Evolutionary conservation across 768 basidiomycete genomes (phyloP).

Genomic region (Mycena galopus): DNA sequence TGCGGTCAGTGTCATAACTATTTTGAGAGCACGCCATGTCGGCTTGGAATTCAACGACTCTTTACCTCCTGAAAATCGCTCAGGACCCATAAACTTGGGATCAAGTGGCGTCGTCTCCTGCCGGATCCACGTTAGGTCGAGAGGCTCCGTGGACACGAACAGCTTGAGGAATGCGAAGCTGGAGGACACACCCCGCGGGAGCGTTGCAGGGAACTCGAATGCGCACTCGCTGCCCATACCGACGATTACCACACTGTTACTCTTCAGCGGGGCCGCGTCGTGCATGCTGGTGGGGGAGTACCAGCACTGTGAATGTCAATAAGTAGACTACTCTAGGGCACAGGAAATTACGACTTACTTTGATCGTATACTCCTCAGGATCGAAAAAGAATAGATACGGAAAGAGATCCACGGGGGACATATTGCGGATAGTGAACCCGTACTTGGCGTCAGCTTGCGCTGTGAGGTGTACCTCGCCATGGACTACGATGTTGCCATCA

Average conservation of each 20-base stretch:
- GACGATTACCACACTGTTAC: not conserved
- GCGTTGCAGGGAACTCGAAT: not conserved
- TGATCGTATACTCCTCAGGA: not conserved
- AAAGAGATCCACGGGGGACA: not conserved
- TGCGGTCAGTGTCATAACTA: no score
- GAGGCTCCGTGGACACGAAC: not conserved
- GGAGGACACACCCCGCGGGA: not conserved
- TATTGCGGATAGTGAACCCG: conserved; percentile 12
- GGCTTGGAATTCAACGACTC: no score
- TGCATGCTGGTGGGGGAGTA: not conserved
- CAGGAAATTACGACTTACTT: not conserved
- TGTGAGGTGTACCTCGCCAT: not conserved
- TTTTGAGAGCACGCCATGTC: no score
- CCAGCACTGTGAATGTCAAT: not conserved
- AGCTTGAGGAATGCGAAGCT: not conserved
- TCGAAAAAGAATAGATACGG: conserved; percentile 22
- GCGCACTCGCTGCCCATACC: not conserved
- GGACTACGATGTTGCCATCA: conserved; percentile 13
- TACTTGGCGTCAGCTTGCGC: not conserved
- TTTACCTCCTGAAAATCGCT: no score
- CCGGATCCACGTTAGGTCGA: no score
- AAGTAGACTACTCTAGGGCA: not conserved
- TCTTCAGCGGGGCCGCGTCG: not conserved
- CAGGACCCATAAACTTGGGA: no score
- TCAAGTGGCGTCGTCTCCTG: no score